phyloP scores from a whole-genome alignment of 2,329 filamentous ascomycete species.

The Hymenoscyphus occultus region DNA sequence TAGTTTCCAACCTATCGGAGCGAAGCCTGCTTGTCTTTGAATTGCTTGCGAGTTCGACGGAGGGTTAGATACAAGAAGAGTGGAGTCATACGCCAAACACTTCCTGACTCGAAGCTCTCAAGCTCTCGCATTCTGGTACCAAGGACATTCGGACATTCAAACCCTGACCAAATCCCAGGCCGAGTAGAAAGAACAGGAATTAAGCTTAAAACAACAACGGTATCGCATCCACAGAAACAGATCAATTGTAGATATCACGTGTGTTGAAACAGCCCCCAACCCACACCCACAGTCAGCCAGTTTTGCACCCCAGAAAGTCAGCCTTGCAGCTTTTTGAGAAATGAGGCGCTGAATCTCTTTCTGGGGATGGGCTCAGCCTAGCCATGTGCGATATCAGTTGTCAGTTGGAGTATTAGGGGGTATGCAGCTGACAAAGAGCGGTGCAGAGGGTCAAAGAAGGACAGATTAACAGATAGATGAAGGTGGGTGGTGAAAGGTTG shows the following conservation, averaged over 20 bases:
- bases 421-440: slow-evolving; percentile 10
- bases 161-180: not conserved
- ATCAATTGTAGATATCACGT: slow-evolving; percentile 1
- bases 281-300: not conserved
- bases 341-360: slow-evolving; percentile 5
- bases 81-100: not conserved
- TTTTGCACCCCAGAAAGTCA: slow-evolving; percentile 2
- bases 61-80: too few relatives aligned
- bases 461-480: not conserved
- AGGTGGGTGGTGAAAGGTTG: not conserved
- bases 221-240: not conserved
- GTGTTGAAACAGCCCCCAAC: not conserved
- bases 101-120: not conserved
- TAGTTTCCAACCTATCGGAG: too few relatives aligned
- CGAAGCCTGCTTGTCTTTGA: too few relatives aligned
- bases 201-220: not conserved
- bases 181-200: not conserved
- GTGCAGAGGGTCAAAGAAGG: not conserved
- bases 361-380: not conserved
- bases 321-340: slow-evolving; percentile 5
- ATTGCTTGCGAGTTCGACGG: too few relatives aligned
- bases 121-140: too few relatives aligned
- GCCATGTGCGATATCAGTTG: not conserved
- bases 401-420: not conserved
- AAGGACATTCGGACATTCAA: too few relatives aligned